phyloP scores from a whole-genome alignment of 495 filamentous ascomycete genomes.

The Neurospora africana region DNA sequence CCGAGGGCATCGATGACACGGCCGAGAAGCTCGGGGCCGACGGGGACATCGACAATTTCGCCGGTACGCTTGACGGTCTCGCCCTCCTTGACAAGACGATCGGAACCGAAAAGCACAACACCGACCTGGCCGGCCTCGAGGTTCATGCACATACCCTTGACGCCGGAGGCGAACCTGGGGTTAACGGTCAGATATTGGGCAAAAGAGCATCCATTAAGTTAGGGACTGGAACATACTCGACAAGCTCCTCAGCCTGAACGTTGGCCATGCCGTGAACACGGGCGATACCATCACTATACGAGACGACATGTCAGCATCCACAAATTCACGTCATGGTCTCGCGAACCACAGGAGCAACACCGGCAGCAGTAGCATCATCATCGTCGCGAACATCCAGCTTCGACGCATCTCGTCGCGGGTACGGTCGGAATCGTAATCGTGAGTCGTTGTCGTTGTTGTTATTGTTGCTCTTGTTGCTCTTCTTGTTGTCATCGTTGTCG shows the following conservation, averaged over 20 bases:
- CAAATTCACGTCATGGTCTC: not conserved
- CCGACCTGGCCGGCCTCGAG: constrained; percentile 99
- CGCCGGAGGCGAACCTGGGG: constrained; percentile 90
- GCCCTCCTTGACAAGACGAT: constrained; percentile 98
- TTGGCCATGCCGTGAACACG: constrained; percentile 99
- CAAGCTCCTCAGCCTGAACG: constrained; percentile 99
- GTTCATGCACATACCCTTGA: constrained; percentile 99
- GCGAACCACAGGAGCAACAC: not conserved
- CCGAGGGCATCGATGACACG: constrained; percentile 97
- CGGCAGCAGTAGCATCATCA: not conserved
- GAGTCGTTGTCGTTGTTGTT: not conserved
- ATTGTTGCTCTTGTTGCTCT: constrained; percentile 1
- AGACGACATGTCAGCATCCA: constrained; percentile 27
- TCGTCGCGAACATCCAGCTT: not conserved
- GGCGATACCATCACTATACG: constrained; percentile 94
- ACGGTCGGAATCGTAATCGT: not conserved
- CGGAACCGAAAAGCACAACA: constrained; percentile 99
- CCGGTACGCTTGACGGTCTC: constrained; percentile 99
- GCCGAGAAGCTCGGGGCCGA: constrained; percentile 84
- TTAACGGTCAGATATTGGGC: constrained; percentile 11
- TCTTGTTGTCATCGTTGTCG: not conserved
- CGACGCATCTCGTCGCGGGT: not conserved
- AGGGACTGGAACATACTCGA: constrained; percentile 68
- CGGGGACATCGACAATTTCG: constrained; percentile 97
- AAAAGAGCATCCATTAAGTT: not conserved